A percentile compares a stretch with the other conserved stretches of the same genome.
Evolutionary conservation across 2,329 filamentous ascomycete species (phyloP).

Genomic region (Penicillium glabrum): DNA sequence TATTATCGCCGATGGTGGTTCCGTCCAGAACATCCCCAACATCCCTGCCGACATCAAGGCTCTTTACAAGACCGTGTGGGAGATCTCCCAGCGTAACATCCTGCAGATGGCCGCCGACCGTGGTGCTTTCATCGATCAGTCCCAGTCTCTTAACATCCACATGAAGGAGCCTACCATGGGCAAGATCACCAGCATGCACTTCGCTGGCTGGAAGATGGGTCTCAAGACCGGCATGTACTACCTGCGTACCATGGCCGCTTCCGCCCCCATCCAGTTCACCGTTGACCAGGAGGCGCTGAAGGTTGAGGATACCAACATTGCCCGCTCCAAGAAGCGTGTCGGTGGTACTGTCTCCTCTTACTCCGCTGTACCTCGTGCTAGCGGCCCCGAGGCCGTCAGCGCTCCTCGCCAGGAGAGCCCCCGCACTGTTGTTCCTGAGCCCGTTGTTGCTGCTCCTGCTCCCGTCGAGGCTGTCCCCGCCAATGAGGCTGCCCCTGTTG

Average conservation of each 20-base stretch:
- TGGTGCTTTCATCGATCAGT: constrained; percentile 98
- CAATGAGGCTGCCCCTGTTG: constrained; percentile 61
- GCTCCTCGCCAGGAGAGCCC: constrained; percentile 18
- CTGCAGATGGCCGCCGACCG: constrained; percentile 98
- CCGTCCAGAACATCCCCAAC: constrained; percentile 94
- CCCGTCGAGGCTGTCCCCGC: constrained; percentile 53
- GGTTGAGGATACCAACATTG: constrained; percentile 77
- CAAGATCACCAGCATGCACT: constrained; percentile 99
- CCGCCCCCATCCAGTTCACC: constrained; percentile 97
- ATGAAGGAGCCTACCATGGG: constrained; percentile 99
- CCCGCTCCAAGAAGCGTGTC: constrained; percentile 67
- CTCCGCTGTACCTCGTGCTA: constrained; percentile 64
- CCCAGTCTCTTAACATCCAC: constrained; percentile 98
- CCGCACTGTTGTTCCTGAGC: constrained; percentile 64
- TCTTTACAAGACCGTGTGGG: constrained; percentile 99
- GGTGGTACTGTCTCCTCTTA: constrained; percentile 59
- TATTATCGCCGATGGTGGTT: constrained; percentile 95
- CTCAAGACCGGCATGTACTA: constrained; percentile 99
- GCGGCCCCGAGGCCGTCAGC: constrained; percentile 56
- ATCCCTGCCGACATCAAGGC: constrained; percentile 95
- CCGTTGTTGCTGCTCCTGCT: constrained; percentile 50
- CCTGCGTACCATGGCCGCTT: constrained; percentile 93
- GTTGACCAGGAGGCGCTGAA: constrained; percentile 95
- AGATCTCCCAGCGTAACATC: constrained; percentile 93
- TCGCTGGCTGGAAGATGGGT: constrained; percentile 97